Evolutionary conservation across 1,139 yeast genomes (phyloP).

Genomic region (Scheffersomyces segobiensis): DNA sequence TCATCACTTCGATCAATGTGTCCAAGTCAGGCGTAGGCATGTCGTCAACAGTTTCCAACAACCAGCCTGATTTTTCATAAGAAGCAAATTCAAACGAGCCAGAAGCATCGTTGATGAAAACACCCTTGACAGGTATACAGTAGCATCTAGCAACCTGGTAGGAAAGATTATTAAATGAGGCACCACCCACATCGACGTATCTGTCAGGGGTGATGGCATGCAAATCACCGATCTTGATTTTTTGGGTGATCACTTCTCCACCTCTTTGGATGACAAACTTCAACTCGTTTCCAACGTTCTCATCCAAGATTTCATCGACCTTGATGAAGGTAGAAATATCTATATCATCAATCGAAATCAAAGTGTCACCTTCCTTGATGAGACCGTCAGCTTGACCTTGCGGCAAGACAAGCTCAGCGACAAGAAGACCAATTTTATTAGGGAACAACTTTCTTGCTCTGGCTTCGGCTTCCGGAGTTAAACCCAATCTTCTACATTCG

Average conservation of each 20-base stretch:
- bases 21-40: constrained; percentile 72
- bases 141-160: constrained; percentile 87
- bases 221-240: constrained; percentile 66
- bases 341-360: constrained; percentile 70
- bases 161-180: constrained; percentile 78
- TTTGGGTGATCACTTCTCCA: constrained; percentile 56
- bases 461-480: constrained; percentile 73
- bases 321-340: constrained; percentile 70
- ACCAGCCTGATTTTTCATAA: constrained; percentile 64
- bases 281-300: constrained; percentile 60
- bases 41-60: constrained; percentile 76
- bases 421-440: constrained; percentile 74
- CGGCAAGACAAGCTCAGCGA: constrained; percentile 81
- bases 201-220: constrained; percentile 82
- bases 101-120: constrained; percentile 73
- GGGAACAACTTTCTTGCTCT: constrained; percentile 72
- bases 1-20: constrained; percentile 76
- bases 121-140: constrained; percentile 83
- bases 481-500: constrained; percentile 85
- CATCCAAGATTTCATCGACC: constrained; percentile 84
- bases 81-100: constrained; percentile 73
- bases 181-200: constrained; percentile 83
- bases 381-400: constrained; percentile 81
- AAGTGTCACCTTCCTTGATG: constrained; percentile 83
- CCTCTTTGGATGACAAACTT: constrained; percentile 69